Evolutionary conservation across 2,329 filamentous ascomycete species (phyloP), one percentile per base, ranked within the genome.

Genomic region (Aspergillus texensis): DNA sequence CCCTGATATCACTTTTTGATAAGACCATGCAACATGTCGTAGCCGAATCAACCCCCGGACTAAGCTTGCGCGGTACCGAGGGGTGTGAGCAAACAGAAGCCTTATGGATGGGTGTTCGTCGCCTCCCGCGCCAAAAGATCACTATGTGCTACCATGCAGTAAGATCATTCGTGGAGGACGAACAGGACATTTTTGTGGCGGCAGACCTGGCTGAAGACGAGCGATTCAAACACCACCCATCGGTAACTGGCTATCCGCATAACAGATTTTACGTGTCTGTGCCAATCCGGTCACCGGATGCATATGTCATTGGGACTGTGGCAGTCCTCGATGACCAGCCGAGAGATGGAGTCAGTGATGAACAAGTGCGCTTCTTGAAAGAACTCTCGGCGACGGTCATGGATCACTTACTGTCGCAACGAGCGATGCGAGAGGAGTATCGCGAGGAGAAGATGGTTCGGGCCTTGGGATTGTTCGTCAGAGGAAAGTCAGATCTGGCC

Each of bases 1-100:
- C 69, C 10, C 36, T 74, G 4, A 74, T 76, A 26, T 73, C 71
- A 5, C 66, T 76, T 1, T 73, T 75, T 45, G 73, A 74, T 56
- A 63, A 60, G 14, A 65, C 54, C 4, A 65, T 57, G 14, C 72
- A 76, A 57, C 66, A 75, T 64, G 63, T 76, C 19, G 57, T 76
- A 10, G 73, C 73, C 0, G 74, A 76, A 62, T 67, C 72, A 0
- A 74, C 72, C 0, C 67, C 64, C 6, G 48, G 54, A 6, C 63
- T 72, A 2, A 57, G 66, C 24, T 55, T 71, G 21, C 66, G 67
- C n/a, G 59, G 24, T 2, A 12, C 30, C 5, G 19, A 54, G n/a
- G 19, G 57, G 19, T 60, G 60, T 36, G 52, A 67, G 6, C 48
- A 43, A 45, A 46, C 60, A 1, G 64, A 69, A 6, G 57, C 39